These are phyloP conservation scores for Persicaria tinctoria DNA, from an alignment of 148 eudicot species.

Conservation along the genomic window DNA sequence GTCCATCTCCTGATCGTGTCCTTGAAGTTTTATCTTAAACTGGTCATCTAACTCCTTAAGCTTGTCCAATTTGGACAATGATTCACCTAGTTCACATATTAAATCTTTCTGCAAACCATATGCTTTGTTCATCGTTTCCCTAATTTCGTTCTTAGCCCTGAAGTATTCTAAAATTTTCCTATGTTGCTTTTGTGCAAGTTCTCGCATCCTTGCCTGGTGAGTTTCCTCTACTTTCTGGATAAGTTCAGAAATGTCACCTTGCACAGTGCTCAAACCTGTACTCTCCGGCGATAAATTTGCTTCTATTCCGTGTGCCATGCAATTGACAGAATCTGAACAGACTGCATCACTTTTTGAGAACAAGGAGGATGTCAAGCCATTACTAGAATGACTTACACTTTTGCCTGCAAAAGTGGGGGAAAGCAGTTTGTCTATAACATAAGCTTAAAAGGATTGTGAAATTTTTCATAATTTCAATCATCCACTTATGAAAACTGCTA, in stretches of 20 bases:
- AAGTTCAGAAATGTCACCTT: constrained; percentile 1
- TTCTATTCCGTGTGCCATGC: too few relatives aligned
- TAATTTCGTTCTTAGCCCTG: constrained; percentile 15
- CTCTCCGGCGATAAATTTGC: too few relatives aligned
- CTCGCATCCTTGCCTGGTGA: constrained; percentile 17
- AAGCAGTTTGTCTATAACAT: too few relatives aligned
- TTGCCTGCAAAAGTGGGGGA: too few relatives aligned
- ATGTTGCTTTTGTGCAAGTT: constrained; percentile 19
- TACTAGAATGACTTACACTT: too few relatives aligned
- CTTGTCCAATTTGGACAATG: constrained; percentile 10
- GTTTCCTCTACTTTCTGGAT: constrained; percentile 13
- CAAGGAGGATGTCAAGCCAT: too few relatives aligned
- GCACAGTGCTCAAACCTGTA: background rate
- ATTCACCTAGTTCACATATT: constrained; percentile 13
- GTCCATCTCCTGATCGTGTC: constrained; percentile 20
- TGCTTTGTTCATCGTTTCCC: constrained; percentile 18
- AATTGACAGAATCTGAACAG: too few relatives aligned
- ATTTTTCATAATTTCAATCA: too few relatives aligned
- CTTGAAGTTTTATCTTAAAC: constrained; percentile 15
- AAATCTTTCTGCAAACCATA: constrained; percentile 18
- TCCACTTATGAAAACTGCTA: too few relatives aligned
- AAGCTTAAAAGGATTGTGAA: too few relatives aligned
- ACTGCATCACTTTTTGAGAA: too few relatives aligned
- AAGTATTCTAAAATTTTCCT: constrained; percentile 16
- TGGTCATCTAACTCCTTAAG: constrained; percentile 19